Evolutionary conservation across 352 stramenopile genomes (phyloP), one percentile per base, ranked within the genome.

Genomic region (Peronospora tabacina): DNA sequence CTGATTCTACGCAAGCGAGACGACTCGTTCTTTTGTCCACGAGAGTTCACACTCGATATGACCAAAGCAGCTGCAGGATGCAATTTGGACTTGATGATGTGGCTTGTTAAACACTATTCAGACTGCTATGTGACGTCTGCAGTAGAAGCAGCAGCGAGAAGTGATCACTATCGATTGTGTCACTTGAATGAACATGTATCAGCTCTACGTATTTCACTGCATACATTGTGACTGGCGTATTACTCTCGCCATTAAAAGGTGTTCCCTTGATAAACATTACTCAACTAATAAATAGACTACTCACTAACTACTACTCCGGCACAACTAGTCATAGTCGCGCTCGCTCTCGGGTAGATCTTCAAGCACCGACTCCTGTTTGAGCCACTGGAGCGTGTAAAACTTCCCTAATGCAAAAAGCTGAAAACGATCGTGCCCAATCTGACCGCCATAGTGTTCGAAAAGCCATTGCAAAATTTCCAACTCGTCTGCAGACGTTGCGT

Each of bases 391-490:
- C 16, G 62, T 58, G 56, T 69, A 63, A 44, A 72, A 72, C 35
- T 70, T 72, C 20, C 54, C 60, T 19, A 67, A 35, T 17, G 60
- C 64, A 34, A 64, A 72, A 7, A 72, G 52, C 22, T 65, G 55
- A 19, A 72, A 26, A n/a, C 50, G 60, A 38, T 72, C 64, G 9
- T 54, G 55, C 12, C 64, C 60, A 44, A 70, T 64, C 12, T 59
- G 52, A 4, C 52, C 26, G 5, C 42, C 17, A 22, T 65, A 67
- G 15, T 70, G 49, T 12, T 67, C 35, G 16, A 70, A 69, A 2
- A 82, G 56, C 46, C 52, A 66, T 32, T 75, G 62, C 33, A 75
- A 33, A 49, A 75, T 70, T 29, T 68, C 60, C 34, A 75, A 36
- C 30, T 72, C 54, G 8, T 67, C 62, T 0, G 58, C 40, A 5